Conservation (phyloP, 495 filamentous ascomycete species). For the Aspergillus wentii region DNA sequence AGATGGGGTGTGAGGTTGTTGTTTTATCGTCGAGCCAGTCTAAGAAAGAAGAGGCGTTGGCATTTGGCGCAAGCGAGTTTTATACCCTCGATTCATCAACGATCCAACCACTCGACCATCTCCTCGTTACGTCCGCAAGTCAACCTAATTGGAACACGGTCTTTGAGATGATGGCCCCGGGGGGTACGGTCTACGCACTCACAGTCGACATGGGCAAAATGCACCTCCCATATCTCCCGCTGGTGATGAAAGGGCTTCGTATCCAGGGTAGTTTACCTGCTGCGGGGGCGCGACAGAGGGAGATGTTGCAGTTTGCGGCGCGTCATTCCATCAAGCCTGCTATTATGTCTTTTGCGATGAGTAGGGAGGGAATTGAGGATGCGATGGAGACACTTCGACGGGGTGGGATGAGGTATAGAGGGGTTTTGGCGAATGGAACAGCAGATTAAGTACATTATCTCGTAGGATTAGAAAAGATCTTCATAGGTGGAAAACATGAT, state of each 20-base stretch:
- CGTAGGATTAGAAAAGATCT: no score
- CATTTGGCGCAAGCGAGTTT: slow-evolving; percentile 47
- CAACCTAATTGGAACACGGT: slow-evolving; percentile 1
- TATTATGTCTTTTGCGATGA: slow-evolving; percentile 48
- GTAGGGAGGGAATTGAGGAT: slow-evolving; percentile 46
- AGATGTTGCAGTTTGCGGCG: slow-evolving; percentile 49
- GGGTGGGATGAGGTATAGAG: slow-evolving; percentile 51
- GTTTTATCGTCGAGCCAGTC: slow-evolving; percentile 37
- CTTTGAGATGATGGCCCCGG: slow-evolving; percentile 40
- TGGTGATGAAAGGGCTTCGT: slow-evolving; percentile 39
- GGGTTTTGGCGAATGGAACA: slow-evolving; percentile 44
- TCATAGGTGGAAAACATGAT: no score
- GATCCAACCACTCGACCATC: slow-evolving; percentile 2
- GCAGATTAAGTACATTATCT: no score
- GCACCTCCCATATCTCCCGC: slow-evolving; percentile 35
- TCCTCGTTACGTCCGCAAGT: slow-evolving; percentile 1
- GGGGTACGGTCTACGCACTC: slow-evolving; percentile 46
- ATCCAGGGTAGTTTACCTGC: slow-evolving; percentile 47
- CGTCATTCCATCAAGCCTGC: slow-evolving; percentile 43
- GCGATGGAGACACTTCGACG: slow-evolving; percentile 43
- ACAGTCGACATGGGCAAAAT: slow-evolving; percentile 38
- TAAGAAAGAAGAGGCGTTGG: slow-evolving; percentile 45
- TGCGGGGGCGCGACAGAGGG: slow-evolving; percentile 25
- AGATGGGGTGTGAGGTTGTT: slow-evolving; percentile 50
- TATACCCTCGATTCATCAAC: no score